A percentile compares a stretch with the other conserved stretches of the same genome.
Evolutionary conservation across 768 basidiomycete genomes (phyloP).

Genomic region (Pulveroboletus sp.): DNA sequence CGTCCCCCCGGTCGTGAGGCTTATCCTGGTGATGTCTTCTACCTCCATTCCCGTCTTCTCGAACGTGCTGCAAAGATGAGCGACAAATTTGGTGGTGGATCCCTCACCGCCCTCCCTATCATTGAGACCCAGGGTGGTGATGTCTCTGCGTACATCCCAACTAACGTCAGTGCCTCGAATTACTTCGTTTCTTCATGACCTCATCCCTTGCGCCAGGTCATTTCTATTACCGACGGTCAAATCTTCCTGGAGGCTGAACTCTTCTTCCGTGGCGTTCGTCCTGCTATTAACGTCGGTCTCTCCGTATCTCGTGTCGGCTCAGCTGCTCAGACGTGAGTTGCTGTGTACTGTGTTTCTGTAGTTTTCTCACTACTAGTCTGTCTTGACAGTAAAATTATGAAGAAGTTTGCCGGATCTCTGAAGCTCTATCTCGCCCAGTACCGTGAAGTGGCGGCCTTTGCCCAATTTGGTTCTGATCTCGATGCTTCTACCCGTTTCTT

Average conservation of each 20-base stretch:
- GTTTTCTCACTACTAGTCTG: not conserved
- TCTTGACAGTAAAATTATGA: slow-evolving; percentile 86
- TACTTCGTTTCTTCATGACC: not conserved
- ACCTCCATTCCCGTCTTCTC: slow-evolving; percentile 99
- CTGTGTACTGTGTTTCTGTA: not conserved
- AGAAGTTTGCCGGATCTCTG: slow-evolving; percentile 99
- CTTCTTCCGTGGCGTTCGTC: slow-evolving; percentile 99
- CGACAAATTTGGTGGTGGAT: slow-evolving; percentile 98
- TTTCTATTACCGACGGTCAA: slow-evolving; percentile 99
- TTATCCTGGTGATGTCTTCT: slow-evolving; percentile 99
- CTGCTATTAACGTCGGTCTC: slow-evolving; percentile 99
- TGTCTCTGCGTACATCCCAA: slow-evolving; percentile 99
- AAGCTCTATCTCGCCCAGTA: slow-evolving; percentile 99
- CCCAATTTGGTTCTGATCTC: slow-evolving; percentile 99
- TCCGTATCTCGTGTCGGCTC: slow-evolving; percentile 99
- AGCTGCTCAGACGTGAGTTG: slow-evolving; percentile 93
- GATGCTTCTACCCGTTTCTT: slow-evolving; percentile 99
- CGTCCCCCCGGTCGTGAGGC: slow-evolving; percentile 99
- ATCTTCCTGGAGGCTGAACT: slow-evolving; percentile 99
- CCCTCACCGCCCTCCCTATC: slow-evolving; percentile 97
- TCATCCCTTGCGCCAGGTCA: slow-evolving; percentile 57
- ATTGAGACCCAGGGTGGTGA: slow-evolving; percentile 99
- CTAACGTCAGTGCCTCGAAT: slow-evolving; percentile 53
- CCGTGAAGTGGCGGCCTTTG: slow-evolving; percentile 99
- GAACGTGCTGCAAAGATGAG: slow-evolving; percentile 99